Evolutionary conservation across 768 basidiomycete genomes (phyloP).

Genomic region (Tricholoma terreum): DNA sequence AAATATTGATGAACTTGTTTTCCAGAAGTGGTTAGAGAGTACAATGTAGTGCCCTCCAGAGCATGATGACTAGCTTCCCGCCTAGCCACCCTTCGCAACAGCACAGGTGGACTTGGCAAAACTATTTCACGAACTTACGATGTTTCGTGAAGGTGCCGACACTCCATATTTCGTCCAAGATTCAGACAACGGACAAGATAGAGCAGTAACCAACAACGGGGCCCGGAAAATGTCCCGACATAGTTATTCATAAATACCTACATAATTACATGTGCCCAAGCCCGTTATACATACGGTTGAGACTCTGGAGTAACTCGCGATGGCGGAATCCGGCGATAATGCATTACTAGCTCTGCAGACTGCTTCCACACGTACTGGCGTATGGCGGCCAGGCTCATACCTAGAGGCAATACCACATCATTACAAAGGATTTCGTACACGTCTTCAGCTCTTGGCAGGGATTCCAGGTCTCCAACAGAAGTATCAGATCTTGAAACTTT

Average conservation of each 20-base stretch:
- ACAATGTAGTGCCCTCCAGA: background rate
- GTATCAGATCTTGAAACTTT: slow-evolving; percentile 26
- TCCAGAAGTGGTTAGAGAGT: background rate
- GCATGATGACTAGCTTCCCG: too few species aligned
- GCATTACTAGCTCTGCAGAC: slow-evolving; percentile 66
- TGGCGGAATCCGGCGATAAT: slow-evolving; percentile 58
- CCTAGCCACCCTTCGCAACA: too few species aligned
- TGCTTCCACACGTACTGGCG: slow-evolving; percentile 89
- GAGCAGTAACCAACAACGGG: background rate
- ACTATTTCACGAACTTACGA: too few species aligned
- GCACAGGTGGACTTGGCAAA: too few species aligned
- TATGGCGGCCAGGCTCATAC: slow-evolving; percentile 88
- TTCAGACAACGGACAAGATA: too few species aligned
- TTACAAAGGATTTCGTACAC: slow-evolving; percentile 87
- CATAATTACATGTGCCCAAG: background rate
- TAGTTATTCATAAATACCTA: background rate
- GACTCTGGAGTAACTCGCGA: background rate
- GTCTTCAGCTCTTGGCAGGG: slow-evolving; percentile 51
- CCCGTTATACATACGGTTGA: background rate
- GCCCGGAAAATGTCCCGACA: background rate
- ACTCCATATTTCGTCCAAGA: too few species aligned
- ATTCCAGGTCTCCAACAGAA: slow-evolving; percentile 16
- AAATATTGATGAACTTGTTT: background rate
- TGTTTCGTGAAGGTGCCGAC: too few species aligned
- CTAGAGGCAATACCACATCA: slow-evolving; percentile 74